Base-by-base conservation (phyloP, 805 yeast species). In the Blastobotrys robertii region DNA sequence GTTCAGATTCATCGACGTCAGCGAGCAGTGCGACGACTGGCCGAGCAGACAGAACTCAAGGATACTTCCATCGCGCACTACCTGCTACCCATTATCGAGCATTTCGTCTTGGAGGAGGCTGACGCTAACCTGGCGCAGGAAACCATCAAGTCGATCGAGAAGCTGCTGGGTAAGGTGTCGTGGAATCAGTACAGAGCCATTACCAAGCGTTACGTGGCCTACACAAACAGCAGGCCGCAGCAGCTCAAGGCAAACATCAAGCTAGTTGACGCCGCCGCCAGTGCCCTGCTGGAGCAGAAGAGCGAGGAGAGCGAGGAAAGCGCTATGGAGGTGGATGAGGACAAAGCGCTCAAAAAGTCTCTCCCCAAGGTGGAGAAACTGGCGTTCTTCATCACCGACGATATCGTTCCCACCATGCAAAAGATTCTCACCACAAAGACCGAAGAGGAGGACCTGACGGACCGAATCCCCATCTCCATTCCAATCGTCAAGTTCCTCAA, bases 1-100 rank as follows among this genome's bases (percentile, higher is more conserved):
- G 78, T 90, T 31, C 98, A 90, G 64, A 54, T 81, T 8, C 86
- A 81, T 55, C 76, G 94, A 64, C 81, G 96, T 53, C 87, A 83
- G 59, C 73, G 87, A 53, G 95, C 97, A 0, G 70, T 90, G 15
- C 73, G 77, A 53, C 72, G 83, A 45, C 62, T 88, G 25, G 72
- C 76, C 4, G 45, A 59, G 14, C 50, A 66, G 5, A 54, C 52
- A 2, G 44, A 47, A 6, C 60, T 88, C 5, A 60, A 74, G 0
- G 74, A 74, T 19, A 63, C 66, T 31, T 79, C 77, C 51, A 75
- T 90, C 42, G 72, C 94, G 0, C 92, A 84, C 55, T 87, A 81
- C 57, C 55, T 92, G 35, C 63, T 92, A 44, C 97, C 98, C 3
- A 74, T 88, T 49, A 70, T 88, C 46, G 97, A 92, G 64, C 79